These are phyloP conservation scores for Picochlorum sp. DNA, from an alignment of 139 green algal species.

Conservation along the genomic window DNA sequence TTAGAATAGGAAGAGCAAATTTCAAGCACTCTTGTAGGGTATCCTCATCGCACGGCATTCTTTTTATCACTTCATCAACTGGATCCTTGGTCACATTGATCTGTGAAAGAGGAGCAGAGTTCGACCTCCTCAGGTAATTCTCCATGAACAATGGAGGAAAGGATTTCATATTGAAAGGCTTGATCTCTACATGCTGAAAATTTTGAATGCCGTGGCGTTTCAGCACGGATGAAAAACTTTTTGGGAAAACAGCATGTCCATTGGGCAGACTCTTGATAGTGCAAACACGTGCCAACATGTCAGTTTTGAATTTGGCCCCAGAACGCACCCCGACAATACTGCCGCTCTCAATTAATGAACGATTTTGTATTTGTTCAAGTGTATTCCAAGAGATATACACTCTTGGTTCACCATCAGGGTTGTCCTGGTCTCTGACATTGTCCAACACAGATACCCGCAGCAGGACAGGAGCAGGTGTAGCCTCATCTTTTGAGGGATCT, in stretches of 20 bases:
- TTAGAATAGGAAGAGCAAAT: slow-evolving; percentile 21
- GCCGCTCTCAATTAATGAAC: not conserved
- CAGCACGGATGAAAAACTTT: not conserved
- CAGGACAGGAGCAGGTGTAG: not conserved
- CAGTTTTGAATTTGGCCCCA: not conserved
- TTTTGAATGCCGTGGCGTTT: not conserved
- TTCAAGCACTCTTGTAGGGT: not conserved
- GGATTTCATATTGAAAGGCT: not conserved
- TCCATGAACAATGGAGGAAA: not conserved
- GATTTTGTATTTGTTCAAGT: not conserved
- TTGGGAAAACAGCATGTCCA: not conserved
- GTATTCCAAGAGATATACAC: not conserved
- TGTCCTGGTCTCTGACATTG: slow-evolving; percentile 2
- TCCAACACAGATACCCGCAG: not conserved
- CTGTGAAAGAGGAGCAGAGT: not conserved
- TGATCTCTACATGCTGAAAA: not conserved
- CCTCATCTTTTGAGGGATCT: not conserved
- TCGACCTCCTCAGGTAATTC: not conserved
- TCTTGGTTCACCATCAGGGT: slow-evolving; percentile 7
- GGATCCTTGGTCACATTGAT: too few species aligned
- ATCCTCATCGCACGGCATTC: not conserved
- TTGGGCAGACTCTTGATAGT: not conserved
- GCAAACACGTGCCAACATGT: not conserved
- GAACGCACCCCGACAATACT: not conserved
- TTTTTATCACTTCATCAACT: not conserved